Base-by-base conservation (phyloP, 2,329 filamentous ascomycete genomes). In the Talaromyces albobiverticillius region DNA sequence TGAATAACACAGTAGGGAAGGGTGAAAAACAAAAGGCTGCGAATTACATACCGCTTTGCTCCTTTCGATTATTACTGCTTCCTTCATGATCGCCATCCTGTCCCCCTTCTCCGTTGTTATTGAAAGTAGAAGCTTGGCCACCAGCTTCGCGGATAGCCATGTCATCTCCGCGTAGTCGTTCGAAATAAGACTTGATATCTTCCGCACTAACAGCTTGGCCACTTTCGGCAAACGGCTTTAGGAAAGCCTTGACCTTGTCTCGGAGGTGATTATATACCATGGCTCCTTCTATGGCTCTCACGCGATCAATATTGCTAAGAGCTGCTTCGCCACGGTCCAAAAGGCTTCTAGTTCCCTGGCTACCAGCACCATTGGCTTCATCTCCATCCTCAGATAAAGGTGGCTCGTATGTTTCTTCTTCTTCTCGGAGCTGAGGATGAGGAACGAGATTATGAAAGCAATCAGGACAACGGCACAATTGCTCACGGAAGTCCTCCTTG, bases 251-350 rank as follows among this genome's bases (percentile, higher is more conserved):
- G n/a, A 99, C 84, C 68, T 93, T 92, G 66, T 97, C 92, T 67
- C 95, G 94, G 57, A 99, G 81, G 64, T 95, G 88, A 65, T 97
- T 96, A 73, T 97, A 99, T 0, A 92, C 93, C 91, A 97, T 96
- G 43, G 95, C 93, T 14, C 94, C 94, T 70, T 99, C 89, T 53
- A 99, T 96, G 4, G 94, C 94, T 13, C 87, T 82, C 7, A 97
- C 93, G 2, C 94, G 88, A 68, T 99, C 94, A 54, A 99, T 86
- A 64, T 90, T 95, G 68, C 86, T 90, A 25, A 99, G 81, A 0
- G 92, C 93, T 46, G 90, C 93, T 74, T 99, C 94, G 45, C 94
- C 94, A 16, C 91, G 89, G 47, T 97, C 92, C 31, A 95, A 84
- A 2, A 99, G 79, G 59, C 88, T 94, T 43, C 89, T 89, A 31